Base-by-base conservation (phyloP, 179 eudicot species). In the Beta lomatogona region DNA sequence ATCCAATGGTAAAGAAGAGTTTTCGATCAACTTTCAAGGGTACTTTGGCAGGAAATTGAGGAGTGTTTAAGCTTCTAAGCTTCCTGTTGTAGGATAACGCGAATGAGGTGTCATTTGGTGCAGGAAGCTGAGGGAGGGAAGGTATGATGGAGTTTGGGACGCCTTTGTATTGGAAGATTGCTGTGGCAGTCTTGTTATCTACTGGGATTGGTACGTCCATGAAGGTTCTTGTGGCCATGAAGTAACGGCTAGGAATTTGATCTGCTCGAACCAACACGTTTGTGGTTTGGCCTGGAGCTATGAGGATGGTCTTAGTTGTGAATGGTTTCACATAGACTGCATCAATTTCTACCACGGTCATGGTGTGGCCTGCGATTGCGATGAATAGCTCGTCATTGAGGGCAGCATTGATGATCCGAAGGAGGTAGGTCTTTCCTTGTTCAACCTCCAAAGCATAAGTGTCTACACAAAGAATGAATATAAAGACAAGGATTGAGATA, bases 361-460 rank as follows among this genome's bases (percentile, higher is more conserved):
- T 75, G 72, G 80, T 86, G 82, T 90, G 93, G 48, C 85, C 84
- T 0, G 93, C 91, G 22, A 89, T 83, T 48, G 86, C 81, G n/a
- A 90, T 89, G 86, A 90, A 90, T 72, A 89, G 90, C 82, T 90
- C 90, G 57, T 88, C 91, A 22, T 88, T 88, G 81, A 90, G 90
- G 44, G 92, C 92, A 63, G 91, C 90, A 21, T 90, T 90, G 83
- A 87, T 58, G 54, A 90, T 83, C 74, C 93, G 82, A 45, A 88
- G 81, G 14, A 90, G 89, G 78, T 90, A 90, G 0, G 90, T 87
- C 79, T 89, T 90, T 6, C 93, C 93, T 22, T 72, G 72, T 77
- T 90, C 90, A 31, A 87, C 93, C 53, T 89, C 89, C 87, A 89
- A 65, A 1, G 87, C 84, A 68, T 83, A 91, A 3, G 89, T 89